A percentile compares a stretch with the other conserved stretches of the same genome.
phyloP scores from a whole-genome alignment of 2,329 filamentous ascomycete genomes.

The Claviceps sp. region DNA sequence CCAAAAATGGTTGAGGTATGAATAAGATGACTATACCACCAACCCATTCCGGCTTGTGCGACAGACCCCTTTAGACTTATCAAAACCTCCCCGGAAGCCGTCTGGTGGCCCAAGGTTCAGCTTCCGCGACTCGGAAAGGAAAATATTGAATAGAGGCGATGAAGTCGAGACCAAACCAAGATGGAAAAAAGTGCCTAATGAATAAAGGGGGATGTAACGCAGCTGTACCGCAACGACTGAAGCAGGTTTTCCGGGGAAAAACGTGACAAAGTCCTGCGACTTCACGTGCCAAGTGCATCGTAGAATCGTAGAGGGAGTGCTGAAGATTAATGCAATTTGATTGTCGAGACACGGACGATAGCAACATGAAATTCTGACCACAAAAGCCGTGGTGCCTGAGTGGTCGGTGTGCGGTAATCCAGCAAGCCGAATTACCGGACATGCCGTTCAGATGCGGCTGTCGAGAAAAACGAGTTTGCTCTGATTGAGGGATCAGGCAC shows the following conservation, averaged over 20 bases:
- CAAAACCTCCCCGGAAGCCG: conserved; percentile 24
- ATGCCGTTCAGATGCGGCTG: conserved; percentile 24
- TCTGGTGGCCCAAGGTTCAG: conserved; percentile 14
- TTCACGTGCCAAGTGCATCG: conserved; percentile 2
- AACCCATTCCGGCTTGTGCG: background rate
- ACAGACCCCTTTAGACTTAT: conserved; percentile 3
- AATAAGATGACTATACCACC: background rate
- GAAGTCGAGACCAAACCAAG: conserved; percentile 16
- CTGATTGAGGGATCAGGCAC: conserved; percentile 3
- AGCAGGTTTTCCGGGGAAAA: conserved; percentile 5
- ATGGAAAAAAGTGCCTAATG: conserved; percentile 15
- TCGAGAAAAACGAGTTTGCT: conserved; percentile 8
- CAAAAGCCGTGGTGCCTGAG: background rate
- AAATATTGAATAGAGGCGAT: conserved; percentile 5
- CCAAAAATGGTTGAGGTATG: background rate
- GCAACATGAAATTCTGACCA: background rate
- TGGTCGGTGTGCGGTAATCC: conserved; percentile 6
- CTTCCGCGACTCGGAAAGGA: conserved; percentile 9
- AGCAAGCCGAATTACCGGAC: conserved; percentile 20
- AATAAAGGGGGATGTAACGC: conserved; percentile 11
- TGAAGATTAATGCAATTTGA: background rate
- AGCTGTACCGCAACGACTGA: conserved; percentile 26
- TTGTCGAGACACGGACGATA: background rate
- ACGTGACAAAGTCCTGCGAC: background rate
- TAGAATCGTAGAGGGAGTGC: background rate